Evolutionary conservation across 2,329 filamentous ascomycete species (phyloP).

Genomic region (Monosporascus cannonballus): DNA sequence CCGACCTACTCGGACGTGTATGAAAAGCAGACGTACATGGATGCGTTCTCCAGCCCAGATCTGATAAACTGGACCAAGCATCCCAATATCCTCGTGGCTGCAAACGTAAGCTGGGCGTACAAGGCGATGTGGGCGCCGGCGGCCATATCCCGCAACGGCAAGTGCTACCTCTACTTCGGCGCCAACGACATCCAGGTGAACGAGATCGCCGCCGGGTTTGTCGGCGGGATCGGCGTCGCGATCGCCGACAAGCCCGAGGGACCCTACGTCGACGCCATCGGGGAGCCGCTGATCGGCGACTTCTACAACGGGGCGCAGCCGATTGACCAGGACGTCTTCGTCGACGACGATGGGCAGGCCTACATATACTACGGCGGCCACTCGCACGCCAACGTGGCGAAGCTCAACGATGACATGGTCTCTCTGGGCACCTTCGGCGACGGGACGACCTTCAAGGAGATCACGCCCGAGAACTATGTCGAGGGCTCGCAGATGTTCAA

Average conservation of each 20-base stretch:
- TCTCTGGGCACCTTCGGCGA: conserved; percentile 35
- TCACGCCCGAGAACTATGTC: conserved; percentile 39
- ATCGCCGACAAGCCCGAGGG: conserved; percentile 30
- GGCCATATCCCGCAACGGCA: conserved; percentile 34
- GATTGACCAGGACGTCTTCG: conserved; percentile 39
- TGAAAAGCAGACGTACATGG: conserved; percentile 41
- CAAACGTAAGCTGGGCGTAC: conserved; percentile 35
- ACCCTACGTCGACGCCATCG: conserved; percentile 35
- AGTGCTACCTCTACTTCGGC: conserved; percentile 45
- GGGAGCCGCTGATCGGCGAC: conserved; percentile 34
- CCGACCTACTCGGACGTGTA: conserved; percentile 39
- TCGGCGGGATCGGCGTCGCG: conserved; percentile 37
- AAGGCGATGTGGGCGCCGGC: conserved; percentile 43
- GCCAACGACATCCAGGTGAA: conserved; percentile 39
- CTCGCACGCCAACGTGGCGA: conserved; percentile 35
- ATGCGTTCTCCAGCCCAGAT: conserved; percentile 44
- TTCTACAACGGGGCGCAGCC: conserved; percentile 41
- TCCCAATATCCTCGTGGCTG: conserved; percentile 33
- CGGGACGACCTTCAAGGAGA: conserved; percentile 33
- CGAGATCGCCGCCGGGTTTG: conserved; percentile 17
- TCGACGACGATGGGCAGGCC: conserved; percentile 33
- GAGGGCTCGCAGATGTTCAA: conserved; percentile 39
- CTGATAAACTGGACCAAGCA: conserved; percentile 44
- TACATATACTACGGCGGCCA: conserved; percentile 40
- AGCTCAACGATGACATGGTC: conserved; percentile 37